A percentile compares a stretch with the other conserved stretches of the same genome.
Conservation (phyloP, 148 eudicot species). For the Rhododendron simsii region DNA sequence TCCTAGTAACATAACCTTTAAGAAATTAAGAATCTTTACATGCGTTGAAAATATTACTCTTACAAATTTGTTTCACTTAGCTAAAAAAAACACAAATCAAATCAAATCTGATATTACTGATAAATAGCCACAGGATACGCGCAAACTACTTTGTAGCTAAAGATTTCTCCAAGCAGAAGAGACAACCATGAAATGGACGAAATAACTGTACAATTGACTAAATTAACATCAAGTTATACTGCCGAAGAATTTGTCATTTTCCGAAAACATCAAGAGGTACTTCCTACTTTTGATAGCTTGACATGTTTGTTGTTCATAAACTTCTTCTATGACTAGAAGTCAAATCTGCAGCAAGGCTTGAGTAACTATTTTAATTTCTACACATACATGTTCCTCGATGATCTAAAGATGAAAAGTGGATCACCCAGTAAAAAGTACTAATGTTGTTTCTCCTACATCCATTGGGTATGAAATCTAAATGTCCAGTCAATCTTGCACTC, state of each 20-base stretch:
- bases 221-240: not conserved
- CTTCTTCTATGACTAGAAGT: not conserved
- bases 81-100: not conserved
- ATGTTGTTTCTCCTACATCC: not conserved
- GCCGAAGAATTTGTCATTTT: not conserved
- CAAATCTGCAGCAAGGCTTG: not conserved
- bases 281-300: not conserved
- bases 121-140: not conserved
- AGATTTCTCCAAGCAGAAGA: constrained; percentile 2
- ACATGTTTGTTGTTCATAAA: not conserved
- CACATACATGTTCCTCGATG: not conserved
- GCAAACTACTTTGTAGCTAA: not conserved
- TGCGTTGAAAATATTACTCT: too few relatives aligned
- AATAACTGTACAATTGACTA: not conserved
- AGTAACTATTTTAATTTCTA: not conserved
- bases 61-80: not conserved
- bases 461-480: not conserved
- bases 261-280: not conserved
- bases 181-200: not conserved
- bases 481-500: not conserved
- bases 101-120: not conserved
- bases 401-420: not conserved
- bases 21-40: not conserved
- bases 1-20: not conserved
- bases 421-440: not conserved